Evolutionary conservation across 2,329 filamentous ascomycete species (phyloP).

Genomic region (Aspergillus sp.): DNA sequence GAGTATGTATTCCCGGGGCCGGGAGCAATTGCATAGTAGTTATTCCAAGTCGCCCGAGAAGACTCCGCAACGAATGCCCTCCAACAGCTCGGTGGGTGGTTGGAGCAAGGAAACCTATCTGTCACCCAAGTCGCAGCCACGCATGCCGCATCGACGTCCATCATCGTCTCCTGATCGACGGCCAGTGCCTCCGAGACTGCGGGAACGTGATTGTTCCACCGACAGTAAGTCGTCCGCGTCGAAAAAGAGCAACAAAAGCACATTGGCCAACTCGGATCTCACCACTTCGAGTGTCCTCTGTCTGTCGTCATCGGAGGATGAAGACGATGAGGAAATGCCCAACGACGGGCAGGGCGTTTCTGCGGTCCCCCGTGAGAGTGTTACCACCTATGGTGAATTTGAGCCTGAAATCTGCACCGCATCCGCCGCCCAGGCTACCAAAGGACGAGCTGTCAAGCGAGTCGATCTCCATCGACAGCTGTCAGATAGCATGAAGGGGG

Average conservation of each 20-base stretch:
- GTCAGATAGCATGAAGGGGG: not conserved
- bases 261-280: constrained; percentile 33
- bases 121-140: constrained; percentile 14
- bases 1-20: constrained; percentile 17
- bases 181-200: constrained; percentile 9
- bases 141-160: constrained; percentile 8
- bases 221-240: constrained; percentile 18
- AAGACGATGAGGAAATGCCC: constrained; percentile 23
- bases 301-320: constrained; percentile 44
- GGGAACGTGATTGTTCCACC: constrained; percentile 10
- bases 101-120: constrained; percentile 19
- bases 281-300: constrained; percentile 40
- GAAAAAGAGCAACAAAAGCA: constrained; percentile 33
- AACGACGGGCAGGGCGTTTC: constrained; percentile 7
- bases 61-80: constrained; percentile 11
- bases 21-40: constrained; percentile 14
- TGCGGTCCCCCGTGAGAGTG: constrained; percentile 29
- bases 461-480: constrained; percentile 11
- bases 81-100: constrained; percentile 16
- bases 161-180: constrained; percentile 13
- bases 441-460: constrained; percentile 19
- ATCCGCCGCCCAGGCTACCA: constrained; percentile 28
- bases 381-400: constrained; percentile 32
- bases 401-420: constrained; percentile 38
- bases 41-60: constrained; percentile 12